Conservation (phyloP, 2,329 filamentous ascomycete genomes). For the Fusarium zealandicum region DNA sequence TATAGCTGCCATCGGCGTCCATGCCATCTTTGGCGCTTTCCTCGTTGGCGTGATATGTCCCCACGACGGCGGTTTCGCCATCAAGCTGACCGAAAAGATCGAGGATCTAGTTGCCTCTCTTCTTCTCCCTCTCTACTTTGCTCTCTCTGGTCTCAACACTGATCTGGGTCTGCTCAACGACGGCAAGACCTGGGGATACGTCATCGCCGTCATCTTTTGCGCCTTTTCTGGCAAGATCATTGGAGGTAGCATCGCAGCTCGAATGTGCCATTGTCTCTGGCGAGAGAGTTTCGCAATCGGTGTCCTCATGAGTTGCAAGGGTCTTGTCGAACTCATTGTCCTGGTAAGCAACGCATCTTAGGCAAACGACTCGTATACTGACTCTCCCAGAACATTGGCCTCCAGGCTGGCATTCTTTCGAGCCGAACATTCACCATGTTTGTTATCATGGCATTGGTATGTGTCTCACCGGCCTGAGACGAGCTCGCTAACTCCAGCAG, state of each 20-base stretch:
- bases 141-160: constrained; percentile 87
- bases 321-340: constrained; percentile 94
- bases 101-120: constrained; percentile 87
- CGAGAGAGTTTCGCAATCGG: constrained; percentile 89
- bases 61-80: constrained; percentile 87
- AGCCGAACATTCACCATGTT: constrained; percentile 89
- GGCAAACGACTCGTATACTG: neutral
- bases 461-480: neutral
- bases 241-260: constrained; percentile 81
- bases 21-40: constrained; percentile 94
- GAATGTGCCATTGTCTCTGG: constrained; percentile 77
- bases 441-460: constrained; percentile 83
- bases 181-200: constrained; percentile 88
- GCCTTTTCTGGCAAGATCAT: constrained; percentile 87
- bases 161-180: constrained; percentile 83
- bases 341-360: constrained; percentile 61
- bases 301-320: constrained; percentile 94
- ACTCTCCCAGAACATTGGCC: constrained; percentile 67
- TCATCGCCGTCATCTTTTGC: constrained; percentile 80
- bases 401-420: constrained; percentile 83
- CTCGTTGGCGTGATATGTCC: constrained; percentile 89
- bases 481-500: constrained; percentile 14
- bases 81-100: constrained; percentile 91
- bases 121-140: constrained; percentile 92
- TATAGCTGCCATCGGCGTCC: constrained; percentile 78